Conservation (phyloP, 1,284 basidiomycete species). For the Mrakiaceae sp. region DNA sequence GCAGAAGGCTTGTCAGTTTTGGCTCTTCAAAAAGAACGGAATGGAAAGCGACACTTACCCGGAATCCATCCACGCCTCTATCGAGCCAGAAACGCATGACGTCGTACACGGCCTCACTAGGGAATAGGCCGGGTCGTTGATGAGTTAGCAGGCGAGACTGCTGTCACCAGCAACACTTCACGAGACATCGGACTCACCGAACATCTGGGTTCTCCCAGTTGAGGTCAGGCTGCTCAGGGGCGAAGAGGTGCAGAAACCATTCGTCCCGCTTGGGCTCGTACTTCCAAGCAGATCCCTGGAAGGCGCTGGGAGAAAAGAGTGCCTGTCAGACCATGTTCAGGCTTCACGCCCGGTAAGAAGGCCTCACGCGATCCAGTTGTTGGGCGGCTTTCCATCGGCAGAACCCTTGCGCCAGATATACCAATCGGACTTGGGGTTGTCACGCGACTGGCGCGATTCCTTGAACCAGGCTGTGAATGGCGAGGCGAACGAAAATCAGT, state of each 20-base stretch:
- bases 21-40: neutral
- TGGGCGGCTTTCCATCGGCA: slow-evolving; percentile 30
- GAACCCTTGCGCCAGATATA: slow-evolving; percentile 35
- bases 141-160: too few species aligned
- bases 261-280: slow-evolving; percentile 37
- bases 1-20: neutral
- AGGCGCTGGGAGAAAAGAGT: too few species aligned
- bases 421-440: slow-evolving; percentile 38
- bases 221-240: slow-evolving; percentile 38
- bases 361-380: slow-evolving; percentile 34
- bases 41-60: slow-evolving; percentile 20
- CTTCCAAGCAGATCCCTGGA: slow-evolving; percentile 31
- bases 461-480: slow-evolving; percentile 32
- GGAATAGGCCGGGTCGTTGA: too few species aligned
- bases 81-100: slow-evolving; percentile 40
- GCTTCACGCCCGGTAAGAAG: too few species aligned
- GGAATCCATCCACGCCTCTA: slow-evolving; percentile 39
- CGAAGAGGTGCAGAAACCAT: slow-evolving; percentile 40
- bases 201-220: slow-evolving; percentile 24
- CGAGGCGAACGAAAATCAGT: too few species aligned
- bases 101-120: slow-evolving; percentile 29
- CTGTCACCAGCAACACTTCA: too few species aligned
- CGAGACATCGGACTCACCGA: too few species aligned
- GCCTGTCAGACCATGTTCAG: too few species aligned
- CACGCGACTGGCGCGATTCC: slow-evolving; percentile 31